Conservation (phyloP, 2,329 filamentous ascomycete species). For the Alternaria sp. region DNA sequence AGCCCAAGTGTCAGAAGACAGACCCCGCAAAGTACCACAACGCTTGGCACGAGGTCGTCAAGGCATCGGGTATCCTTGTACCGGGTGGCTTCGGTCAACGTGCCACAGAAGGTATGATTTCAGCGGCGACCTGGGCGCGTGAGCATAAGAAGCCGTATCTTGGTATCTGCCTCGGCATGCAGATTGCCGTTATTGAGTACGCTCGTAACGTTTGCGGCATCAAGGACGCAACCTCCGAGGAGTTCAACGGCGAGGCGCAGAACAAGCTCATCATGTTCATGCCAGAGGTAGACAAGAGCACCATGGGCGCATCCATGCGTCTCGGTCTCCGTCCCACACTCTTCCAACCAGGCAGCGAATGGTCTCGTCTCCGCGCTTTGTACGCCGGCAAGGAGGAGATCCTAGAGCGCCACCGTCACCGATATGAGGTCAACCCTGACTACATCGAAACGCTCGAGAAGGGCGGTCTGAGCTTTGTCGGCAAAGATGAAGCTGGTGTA, state of each 20-base stretch:
- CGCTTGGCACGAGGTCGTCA: conserved; percentile 81
- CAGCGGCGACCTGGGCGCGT: conserved; percentile 84
- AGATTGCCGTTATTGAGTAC: conserved; percentile 89
- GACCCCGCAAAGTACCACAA: conserved; percentile 80
- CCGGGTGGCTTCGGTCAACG: conserved; percentile 82
- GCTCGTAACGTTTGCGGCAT: conserved; percentile 77
- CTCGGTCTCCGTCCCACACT: conserved; percentile 75
- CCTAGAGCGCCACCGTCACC: conserved; percentile 80
- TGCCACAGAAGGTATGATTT: conserved; percentile 89
- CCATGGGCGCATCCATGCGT: conserved; percentile 86
- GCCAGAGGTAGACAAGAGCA: conserved; percentile 82
- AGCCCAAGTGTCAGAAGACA: conserved; percentile 65
- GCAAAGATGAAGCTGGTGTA: conserved; percentile 77
- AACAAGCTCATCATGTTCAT: conserved; percentile 85
- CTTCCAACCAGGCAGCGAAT: conserved; percentile 78
- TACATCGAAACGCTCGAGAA: conserved; percentile 72
- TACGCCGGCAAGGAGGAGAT: conserved; percentile 65
- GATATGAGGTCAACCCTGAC: conserved; percentile 88
- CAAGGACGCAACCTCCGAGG: conserved; percentile 60
- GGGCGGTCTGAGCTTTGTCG: conserved; percentile 75
- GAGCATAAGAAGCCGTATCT: conserved; percentile 81
- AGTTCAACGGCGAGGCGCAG: conserved; percentile 65
- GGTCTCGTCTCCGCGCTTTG: conserved; percentile 76
- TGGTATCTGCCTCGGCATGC: conserved; percentile 91
- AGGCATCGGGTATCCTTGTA: conserved; percentile 70